Conservation (phyloP, 2,329 filamentous ascomycete genomes). For the Juglanconis juglandina region DNA sequence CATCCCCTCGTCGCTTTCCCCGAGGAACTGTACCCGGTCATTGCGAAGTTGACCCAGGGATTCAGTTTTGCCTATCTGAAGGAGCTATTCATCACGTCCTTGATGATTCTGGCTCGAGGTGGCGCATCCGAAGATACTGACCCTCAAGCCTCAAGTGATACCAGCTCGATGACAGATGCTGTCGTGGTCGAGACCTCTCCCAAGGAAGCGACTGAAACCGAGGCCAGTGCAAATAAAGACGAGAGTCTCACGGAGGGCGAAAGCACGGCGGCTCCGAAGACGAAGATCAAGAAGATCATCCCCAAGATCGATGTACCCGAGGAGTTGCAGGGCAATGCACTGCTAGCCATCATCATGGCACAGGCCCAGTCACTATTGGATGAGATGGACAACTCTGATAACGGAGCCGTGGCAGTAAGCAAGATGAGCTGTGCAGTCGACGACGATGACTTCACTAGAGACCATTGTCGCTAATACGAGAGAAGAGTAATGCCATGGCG, state of each 20-base stretch:
- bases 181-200: background rate
- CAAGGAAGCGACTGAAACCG: background rate
- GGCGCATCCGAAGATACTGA: background rate
- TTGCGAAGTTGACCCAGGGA: slow-evolving; percentile 59
- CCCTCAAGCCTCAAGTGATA: background rate
- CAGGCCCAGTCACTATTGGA: background rate
- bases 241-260: background rate
- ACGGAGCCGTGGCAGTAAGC: too few relatives aligned
- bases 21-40: slow-evolving; percentile 51
- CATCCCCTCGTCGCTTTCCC: slow-evolving; percentile 61
- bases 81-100: slow-evolving; percentile 62
- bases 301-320: background rate
- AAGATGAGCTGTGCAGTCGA: too few relatives aligned
- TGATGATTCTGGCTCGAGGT: slow-evolving; percentile 54
- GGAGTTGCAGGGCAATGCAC: background rate
- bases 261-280: background rate
- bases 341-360: background rate
- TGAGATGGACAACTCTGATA: background rate
- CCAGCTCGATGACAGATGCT: background rate
- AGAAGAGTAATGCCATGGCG: too few relatives aligned
- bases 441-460: too few relatives aligned
- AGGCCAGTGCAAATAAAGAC: background rate
- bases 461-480: too few relatives aligned
- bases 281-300: background rate
- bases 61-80: slow-evolving; percentile 71